Conservation (phyloP, 345 rosid species). For the Euphorbia lathyris region DNA sequence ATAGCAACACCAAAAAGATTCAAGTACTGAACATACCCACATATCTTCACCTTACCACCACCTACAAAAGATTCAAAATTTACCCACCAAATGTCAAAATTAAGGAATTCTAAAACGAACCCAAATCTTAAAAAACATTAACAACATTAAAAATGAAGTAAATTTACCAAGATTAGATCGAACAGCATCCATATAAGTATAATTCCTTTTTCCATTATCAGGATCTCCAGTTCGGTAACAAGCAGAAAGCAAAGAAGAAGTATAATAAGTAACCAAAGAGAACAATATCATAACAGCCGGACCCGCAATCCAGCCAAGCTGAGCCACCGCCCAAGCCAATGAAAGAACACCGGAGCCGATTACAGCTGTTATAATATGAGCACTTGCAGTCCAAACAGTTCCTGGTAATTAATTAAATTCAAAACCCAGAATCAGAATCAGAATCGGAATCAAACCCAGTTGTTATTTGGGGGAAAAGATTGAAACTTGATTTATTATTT, state of each 20-base stretch:
- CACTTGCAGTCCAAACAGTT: conserved; percentile 66
- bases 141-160: background rate
- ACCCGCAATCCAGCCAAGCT: conserved; percentile 77
- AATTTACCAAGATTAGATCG: conserved; percentile 52
- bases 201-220: conserved; percentile 57
- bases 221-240: conserved; percentile 73
- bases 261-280: conserved; percentile 68
- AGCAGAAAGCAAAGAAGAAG: conserved; percentile 51
- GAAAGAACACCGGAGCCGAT: conserved; percentile 84
- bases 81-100: background rate
- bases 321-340: conserved; percentile 70
- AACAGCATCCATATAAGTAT: conserved; percentile 75
- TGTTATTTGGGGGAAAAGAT: background rate
- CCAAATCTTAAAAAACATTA: background rate
- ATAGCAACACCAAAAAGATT: conserved; percentile 64
- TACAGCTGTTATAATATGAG: conserved; percentile 81
- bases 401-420: conserved; percentile 34
- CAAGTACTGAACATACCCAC: conserved; percentile 65
- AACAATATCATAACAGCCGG: conserved; percentile 61
- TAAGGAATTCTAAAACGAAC: background rate
- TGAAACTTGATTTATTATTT: background rate
- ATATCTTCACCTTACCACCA: conserved; percentile 58
- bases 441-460: background rate
- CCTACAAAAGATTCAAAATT: conserved; percentile 35
- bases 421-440: background rate